Conservation (phyloP, 371 early-diverging fungal genomes). For the Nematocida minor region DNA sequence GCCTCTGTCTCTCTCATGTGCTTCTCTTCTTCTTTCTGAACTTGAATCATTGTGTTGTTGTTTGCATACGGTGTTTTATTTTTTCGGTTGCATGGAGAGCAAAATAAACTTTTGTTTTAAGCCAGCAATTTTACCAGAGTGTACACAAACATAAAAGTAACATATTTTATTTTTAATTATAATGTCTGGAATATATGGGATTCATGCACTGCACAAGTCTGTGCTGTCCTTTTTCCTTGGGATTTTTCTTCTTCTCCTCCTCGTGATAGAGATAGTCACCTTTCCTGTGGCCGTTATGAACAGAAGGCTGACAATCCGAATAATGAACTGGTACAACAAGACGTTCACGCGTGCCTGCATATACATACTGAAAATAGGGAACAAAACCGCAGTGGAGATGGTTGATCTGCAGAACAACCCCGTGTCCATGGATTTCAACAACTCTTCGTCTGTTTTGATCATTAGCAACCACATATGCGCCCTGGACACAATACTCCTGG, state of each 20-base stretch:
- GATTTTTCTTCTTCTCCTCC: background rate
- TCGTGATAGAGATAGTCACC: background rate
- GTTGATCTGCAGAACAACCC: background rate
- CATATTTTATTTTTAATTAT: background rate
- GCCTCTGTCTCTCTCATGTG: no score
- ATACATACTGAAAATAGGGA: background rate
- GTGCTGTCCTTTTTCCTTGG: background rate
- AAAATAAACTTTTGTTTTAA: background rate
- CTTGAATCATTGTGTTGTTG: background rate
- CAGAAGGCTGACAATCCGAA: background rate
- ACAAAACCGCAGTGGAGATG: background rate
- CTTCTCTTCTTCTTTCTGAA: background rate
- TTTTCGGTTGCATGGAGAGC: background rate
- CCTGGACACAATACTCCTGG: slow-evolving; percentile 58
- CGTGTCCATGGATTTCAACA: no score
- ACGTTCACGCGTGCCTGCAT: background rate
- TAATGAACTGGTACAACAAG: background rate
- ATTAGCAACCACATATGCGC: slow-evolving; percentile 63
- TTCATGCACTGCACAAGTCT: background rate
- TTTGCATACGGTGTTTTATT: background rate
- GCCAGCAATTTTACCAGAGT: background rate
- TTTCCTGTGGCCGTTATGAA: slow-evolving; percentile 8
- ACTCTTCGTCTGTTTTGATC: slow-evolving; percentile 21
- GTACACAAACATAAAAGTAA: background rate
- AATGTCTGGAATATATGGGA: background rate